These are phyloP conservation scores for Drechmeria coniospora DNA, from an alignment of 2,329 filamentous ascomycete species.

Conservation along the genomic window DNA sequence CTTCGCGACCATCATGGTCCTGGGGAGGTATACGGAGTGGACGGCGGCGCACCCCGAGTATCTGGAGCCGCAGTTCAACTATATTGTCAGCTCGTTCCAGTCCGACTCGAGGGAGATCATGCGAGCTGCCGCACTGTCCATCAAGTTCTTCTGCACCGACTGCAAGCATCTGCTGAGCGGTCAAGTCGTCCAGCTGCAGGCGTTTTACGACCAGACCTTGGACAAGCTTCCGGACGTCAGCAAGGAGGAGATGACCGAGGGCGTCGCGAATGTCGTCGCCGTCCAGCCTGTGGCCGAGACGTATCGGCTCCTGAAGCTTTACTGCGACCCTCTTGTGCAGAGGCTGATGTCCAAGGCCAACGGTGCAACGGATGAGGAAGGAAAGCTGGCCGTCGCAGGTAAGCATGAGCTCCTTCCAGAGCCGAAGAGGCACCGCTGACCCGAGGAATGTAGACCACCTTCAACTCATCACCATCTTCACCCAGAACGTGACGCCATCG, in stretches of 20 bases:
- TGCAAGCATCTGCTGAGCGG: constrained; percentile 74
- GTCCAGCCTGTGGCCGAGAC: constrained; percentile 69
- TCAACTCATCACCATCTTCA: constrained; percentile 81
- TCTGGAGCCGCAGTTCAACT: constrained; percentile 82
- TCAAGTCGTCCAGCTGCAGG: constrained; percentile 74
- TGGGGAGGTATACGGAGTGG: constrained; percentile 96
- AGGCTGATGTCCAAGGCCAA: constrained; percentile 79
- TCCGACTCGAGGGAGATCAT: constrained; percentile 82
- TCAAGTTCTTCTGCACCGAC: constrained; percentile 95
- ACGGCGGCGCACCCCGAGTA: constrained; percentile 88
- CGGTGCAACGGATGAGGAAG: constrained; percentile 64
- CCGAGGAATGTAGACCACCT: constrained; percentile 53
- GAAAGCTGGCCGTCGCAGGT: constrained; percentile 77
- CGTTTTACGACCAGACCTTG: constrained; percentile 81
- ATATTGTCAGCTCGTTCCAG: constrained; percentile 86
- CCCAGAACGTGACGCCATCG: constrained; percentile 62
- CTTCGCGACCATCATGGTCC: constrained; percentile 94
- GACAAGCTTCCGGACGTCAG: constrained; percentile 73
- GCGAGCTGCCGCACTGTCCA: constrained; percentile 77
- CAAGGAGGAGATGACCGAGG: constrained; percentile 92
- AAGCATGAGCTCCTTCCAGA: constrained; percentile 17
- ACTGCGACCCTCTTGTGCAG: constrained; percentile 79
- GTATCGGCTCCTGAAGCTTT: constrained; percentile 76
- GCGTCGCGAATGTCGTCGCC: constrained; percentile 80
- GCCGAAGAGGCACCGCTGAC: too few species aligned